Conservation (phyloP, 306 rosid species). For the Dalbergia cochinchinensis region DNA sequence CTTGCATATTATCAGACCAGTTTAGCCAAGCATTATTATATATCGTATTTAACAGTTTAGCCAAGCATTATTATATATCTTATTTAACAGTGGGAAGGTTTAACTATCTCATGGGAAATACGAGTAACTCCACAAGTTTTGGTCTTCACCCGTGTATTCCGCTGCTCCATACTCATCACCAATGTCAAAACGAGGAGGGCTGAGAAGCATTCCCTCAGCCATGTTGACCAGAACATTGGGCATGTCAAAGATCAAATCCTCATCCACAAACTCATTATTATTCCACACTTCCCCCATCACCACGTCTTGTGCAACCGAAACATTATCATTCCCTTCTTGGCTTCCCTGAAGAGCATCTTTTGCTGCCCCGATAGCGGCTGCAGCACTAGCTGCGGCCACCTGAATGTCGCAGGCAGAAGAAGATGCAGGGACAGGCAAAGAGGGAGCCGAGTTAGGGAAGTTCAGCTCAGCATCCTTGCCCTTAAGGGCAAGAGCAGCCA, state of each 20-base stretch:
- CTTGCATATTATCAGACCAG: background rate
- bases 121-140: constrained; percentile 63
- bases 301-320: constrained; percentile 17
- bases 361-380: constrained; percentile 72
- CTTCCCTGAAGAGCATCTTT: constrained; percentile 32
- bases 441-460: constrained; percentile 84
- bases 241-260: constrained; percentile 89
- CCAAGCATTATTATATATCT: background rate
- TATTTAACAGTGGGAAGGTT: background rate
- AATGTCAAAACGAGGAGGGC: constrained; percentile 84
- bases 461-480: constrained; percentile 78
- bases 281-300: background rate
- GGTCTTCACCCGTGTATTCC: constrained; percentile 39
- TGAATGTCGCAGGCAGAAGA: constrained; percentile 81
- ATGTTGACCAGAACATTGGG: constrained; percentile 80
- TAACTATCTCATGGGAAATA: constrained; percentile 25
- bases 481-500: constrained; percentile 89
- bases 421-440: constrained; percentile 85
- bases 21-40: background rate
- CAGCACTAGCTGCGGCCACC: constrained; percentile 81
- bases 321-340: background rate
- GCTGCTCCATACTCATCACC: constrained; percentile 30
- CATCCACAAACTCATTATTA: constrained; percentile 66
- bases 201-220: constrained; percentile 94
- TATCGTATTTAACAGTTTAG: background rate